Percentiles rank a stretch among this genome's conserved stretches.
Conservation (phyloP, 2,329 filamentous ascomycete genomes). For the Apiospora arundinis region DNA sequence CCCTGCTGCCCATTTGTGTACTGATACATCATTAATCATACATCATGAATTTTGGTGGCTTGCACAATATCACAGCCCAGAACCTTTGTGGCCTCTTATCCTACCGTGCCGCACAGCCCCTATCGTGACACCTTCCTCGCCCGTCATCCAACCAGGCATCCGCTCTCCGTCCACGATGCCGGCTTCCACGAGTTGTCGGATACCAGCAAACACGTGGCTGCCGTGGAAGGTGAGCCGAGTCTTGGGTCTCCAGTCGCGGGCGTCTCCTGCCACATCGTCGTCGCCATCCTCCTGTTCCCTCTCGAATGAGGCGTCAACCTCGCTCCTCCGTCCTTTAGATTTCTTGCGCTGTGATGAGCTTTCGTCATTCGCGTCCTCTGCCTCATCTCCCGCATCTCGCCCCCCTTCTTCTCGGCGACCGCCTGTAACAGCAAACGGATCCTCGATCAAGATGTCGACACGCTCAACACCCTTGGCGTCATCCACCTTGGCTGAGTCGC, state of each 20-base stretch:
- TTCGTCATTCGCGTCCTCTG: slow-evolving; percentile 23
- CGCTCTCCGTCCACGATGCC: slow-evolving; percentile 76
- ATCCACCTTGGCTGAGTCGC: slow-evolving; percentile 58
- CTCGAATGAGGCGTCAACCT: slow-evolving; percentile 31
- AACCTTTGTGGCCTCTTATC: slow-evolving; percentile 64
- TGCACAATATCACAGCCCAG: slow-evolving; percentile 49
- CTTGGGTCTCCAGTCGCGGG: slow-evolving; percentile 59
- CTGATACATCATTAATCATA: slow-evolving; percentile 13
- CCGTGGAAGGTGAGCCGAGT: slow-evolving; percentile 75
- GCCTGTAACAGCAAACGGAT: slow-evolving; percentile 53
- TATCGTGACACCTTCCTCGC: slow-evolving; percentile 80
- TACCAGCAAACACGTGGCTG: slow-evolving; percentile 79
- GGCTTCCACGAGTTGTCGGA: slow-evolving; percentile 77
- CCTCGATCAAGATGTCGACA: slow-evolving; percentile 65
- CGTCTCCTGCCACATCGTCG: slow-evolving; percentile 34
- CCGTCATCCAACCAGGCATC: slow-evolving; percentile 92
- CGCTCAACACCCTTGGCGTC: slow-evolving; percentile 69
- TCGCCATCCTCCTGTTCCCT: slow-evolving; percentile 31
- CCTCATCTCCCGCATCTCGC: slow-evolving; percentile 23
- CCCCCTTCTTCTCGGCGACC: not conserved
- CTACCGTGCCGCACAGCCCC: slow-evolving; percentile 72
- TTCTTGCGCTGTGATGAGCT: slow-evolving; percentile 25
- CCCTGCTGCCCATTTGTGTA: not conserved
- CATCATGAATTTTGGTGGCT: not conserved
- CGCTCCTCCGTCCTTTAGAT: slow-evolving; percentile 35